phyloP scores from a whole-genome alignment of 805 yeast genomes.

The Candida caryicola region DNA sequence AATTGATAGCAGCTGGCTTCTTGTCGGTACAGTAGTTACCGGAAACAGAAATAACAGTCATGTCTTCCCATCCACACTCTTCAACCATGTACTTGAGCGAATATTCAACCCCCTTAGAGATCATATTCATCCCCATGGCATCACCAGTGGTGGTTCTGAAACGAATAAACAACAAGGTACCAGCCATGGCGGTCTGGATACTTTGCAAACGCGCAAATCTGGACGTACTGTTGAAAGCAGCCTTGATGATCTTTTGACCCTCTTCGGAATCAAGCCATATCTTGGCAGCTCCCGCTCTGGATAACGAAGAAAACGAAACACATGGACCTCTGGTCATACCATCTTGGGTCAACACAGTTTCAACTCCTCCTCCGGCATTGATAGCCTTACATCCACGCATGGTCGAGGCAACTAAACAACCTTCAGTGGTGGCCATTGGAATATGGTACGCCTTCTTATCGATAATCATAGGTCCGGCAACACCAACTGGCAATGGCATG shows the following conservation, averaged over 20 bases:
- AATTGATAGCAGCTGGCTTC: conserved; percentile 96
- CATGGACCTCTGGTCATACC: conserved; percentile 99
- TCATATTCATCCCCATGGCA: conserved; percentile 99
- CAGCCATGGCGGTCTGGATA: conserved; percentile 91
- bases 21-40: conserved; percentile 98
- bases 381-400: conserved; percentile 99
- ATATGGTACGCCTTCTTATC: conserved; percentile 87
- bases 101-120: conserved; percentile 94
- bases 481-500: conserved; percentile 95
- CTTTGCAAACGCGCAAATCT: conserved; percentile 94
- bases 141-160: conserved; percentile 99
- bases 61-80: conserved; percentile 89
- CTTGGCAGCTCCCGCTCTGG: conserved; percentile 92
- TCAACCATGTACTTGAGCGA: conserved; percentile 81
- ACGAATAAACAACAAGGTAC: conserved; percentile 81
- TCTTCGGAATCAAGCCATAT: conserved; percentile 94
- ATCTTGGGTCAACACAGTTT: conserved; percentile 87
- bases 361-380: conserved; percentile 94
- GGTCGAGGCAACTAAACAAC: conserved; percentile 96
- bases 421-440: conserved; percentile 99
- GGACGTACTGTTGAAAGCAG: conserved; percentile 93
- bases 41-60: conserved; percentile 87
- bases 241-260: conserved; percentile 77
- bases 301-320: conserved; percentile 78
- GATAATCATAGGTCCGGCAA: conserved; percentile 93